Evolutionary conservation across 768 basidiomycete species (phyloP).

Genomic region (Russula griseocarnosa): DNA sequence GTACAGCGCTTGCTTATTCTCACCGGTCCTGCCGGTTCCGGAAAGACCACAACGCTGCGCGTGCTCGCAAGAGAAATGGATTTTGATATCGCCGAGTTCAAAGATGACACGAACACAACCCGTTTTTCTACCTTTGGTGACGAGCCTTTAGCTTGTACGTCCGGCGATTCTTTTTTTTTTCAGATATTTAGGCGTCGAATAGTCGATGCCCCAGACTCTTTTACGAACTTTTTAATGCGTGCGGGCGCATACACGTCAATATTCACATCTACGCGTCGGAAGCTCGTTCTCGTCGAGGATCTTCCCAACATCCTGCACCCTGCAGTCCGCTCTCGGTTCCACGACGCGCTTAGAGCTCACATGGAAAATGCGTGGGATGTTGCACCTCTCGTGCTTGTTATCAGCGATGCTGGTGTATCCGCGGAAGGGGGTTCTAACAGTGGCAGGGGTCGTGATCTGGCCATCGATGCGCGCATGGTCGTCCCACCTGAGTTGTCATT

Average conservation of each 20-base stretch:
- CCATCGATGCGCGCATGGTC: slow-evolving; percentile 64
- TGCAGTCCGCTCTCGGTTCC: slow-evolving; percentile 66
- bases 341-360: slow-evolving; percentile 59
- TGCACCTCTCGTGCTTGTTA: slow-evolving; percentile 72
- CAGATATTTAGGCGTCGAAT: not conserved
- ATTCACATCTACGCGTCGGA: slow-evolving; percentile 36
- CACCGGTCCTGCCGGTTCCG: slow-evolving; percentile 85
- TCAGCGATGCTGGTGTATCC: slow-evolving; percentile 78
- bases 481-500: slow-evolving; percentile 58
- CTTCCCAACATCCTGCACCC: slow-evolving; percentile 85
- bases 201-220: slow-evolving; percentile 46
- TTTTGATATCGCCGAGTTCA: slow-evolving; percentile 75
- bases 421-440: slow-evolving; percentile 55
- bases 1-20: slow-evolving; percentile 74
- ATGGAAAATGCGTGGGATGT: slow-evolving; percentile 37
- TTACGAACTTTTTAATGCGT: slow-evolving; percentile 69
- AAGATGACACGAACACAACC: slow-evolving; percentile 50
- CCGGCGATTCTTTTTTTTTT: not conserved
- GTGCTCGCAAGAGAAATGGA: slow-evolving; percentile 70
- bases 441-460: slow-evolving; percentile 48
- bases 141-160: slow-evolving; percentile 18
- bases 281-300: slow-evolving; percentile 77
- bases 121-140: slow-evolving; percentile 44
- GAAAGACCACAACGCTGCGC: slow-evolving; percentile 82
- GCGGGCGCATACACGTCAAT: slow-evolving; percentile 58